These are phyloP conservation scores for Colletotrichum brevisporum DNA, from an alignment of 2,329 filamentous ascomycete species.

Conservation along the genomic window DNA sequence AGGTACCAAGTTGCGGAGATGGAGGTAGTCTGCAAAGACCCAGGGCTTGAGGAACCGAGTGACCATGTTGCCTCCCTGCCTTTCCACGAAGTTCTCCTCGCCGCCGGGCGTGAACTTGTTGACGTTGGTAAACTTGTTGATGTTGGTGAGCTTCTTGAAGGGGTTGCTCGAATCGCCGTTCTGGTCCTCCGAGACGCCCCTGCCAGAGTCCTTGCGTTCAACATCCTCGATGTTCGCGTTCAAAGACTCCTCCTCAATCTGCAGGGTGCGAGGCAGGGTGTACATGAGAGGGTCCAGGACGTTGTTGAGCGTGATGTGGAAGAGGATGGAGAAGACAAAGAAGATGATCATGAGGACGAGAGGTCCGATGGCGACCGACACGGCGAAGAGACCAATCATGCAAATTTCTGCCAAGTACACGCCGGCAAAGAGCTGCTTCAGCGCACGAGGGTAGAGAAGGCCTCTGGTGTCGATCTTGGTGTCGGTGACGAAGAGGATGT, in stretches of 20 bases:
- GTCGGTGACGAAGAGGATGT: conserved; percentile 85
- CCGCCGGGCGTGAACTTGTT: conserved; percentile 37
- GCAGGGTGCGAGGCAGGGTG: conserved; percentile 76
- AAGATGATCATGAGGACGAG: conserved; percentile 82
- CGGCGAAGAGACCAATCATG: conserved; percentile 84
- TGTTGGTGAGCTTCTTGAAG: conserved; percentile 37
- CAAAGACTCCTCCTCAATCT: conserved; percentile 57
- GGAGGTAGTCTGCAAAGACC: conserved; percentile 79
- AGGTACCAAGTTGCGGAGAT: conserved; percentile 79
- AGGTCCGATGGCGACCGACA: conserved; percentile 77
- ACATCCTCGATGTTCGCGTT: conserved; percentile 33
- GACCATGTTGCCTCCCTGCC: conserved; percentile 70
- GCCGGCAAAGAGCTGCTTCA: conserved; percentile 88
- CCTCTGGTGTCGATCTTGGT: conserved; percentile 89
- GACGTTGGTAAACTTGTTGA: conserved; percentile 40
- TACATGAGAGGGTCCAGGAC: conserved; percentile 80
- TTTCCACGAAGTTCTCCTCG: conserved; percentile 46
- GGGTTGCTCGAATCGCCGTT: conserved; percentile 42
- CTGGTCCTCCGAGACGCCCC: conserved; percentile 33
- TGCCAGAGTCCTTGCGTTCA: conserved; percentile 41
- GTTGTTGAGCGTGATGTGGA: conserved; percentile 79
- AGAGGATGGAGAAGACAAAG: conserved; percentile 81
- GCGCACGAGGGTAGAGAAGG: conserved; percentile 86
- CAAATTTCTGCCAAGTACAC: conserved; percentile 86
- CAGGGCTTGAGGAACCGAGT: conserved; percentile 83